Conservation (phyloP, 345 rosid genomes). For the Brassica nigra region DNA sequence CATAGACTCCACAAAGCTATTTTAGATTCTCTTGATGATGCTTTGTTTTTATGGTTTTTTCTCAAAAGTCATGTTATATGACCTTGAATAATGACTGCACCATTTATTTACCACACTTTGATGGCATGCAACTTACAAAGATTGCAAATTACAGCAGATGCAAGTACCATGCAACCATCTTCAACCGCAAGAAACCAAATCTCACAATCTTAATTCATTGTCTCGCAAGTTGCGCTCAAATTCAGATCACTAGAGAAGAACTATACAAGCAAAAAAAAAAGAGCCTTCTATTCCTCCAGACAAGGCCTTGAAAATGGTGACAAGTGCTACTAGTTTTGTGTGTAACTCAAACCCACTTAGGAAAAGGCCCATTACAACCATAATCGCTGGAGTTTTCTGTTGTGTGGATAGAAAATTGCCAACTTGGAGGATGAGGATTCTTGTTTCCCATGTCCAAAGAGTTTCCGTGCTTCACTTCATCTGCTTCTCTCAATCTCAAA, state of each 20-base stretch:
- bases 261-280: conserved; percentile 3
- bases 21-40: background rate
- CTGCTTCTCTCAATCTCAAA: background rate
- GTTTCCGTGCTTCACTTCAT: background rate
- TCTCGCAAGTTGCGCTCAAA: conserved; percentile 12
- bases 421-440: conserved; percentile 7
- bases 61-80: conserved; percentile 3
- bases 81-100: conserved; percentile 1
- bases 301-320: background rate
- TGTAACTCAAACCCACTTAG: conserved; percentile 4
- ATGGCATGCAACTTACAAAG: background rate
- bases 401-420: conserved; percentile 4
- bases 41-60: conserved; percentile 23
- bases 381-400: background rate
- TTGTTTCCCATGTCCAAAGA: background rate
- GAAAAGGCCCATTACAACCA: background rate
- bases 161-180: conserved; percentile 2
- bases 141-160: background rate
- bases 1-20: conserved; percentile 10
- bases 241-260: background rate
- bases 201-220: background rate
- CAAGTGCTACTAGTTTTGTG: background rate
- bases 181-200: conserved; percentile 7
- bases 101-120: background rate
- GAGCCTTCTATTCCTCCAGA: too few relatives aligned